Evolutionary conservation across 805 yeast species (phyloP).

Genomic region (Candida ipomoeae): DNA sequence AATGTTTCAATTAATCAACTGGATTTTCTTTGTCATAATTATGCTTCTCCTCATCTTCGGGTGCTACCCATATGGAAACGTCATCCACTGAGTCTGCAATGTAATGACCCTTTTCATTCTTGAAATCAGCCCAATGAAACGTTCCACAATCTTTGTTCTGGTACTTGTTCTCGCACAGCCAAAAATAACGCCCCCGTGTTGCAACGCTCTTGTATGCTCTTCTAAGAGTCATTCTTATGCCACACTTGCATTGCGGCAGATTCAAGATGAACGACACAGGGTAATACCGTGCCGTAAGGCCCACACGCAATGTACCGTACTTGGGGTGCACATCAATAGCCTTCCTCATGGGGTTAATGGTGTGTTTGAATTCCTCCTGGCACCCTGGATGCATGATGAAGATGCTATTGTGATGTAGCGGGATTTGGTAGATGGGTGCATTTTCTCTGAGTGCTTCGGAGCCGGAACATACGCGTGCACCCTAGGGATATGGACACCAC

Average conservation of each 20-base stretch:
- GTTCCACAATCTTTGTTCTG: constrained; percentile 44
- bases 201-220: constrained; percentile 46
- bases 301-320: constrained; percentile 51
- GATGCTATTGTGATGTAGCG: constrained; percentile 67
- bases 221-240: constrained; percentile 48
- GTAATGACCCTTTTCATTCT: constrained; percentile 24
- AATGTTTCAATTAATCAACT: background rate
- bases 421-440: constrained; percentile 43
- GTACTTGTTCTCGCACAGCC: constrained; percentile 57
- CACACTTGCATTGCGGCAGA: constrained; percentile 48
- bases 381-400: constrained; percentile 75
- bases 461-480: constrained; percentile 61
- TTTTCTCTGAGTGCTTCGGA: constrained; percentile 41
- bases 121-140: constrained; percentile 49
- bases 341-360: constrained; percentile 46
- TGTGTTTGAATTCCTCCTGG: constrained; percentile 71
- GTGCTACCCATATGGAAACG: constrained; percentile 45
- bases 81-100: constrained; percentile 28
- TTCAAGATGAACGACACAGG: constrained; percentile 32
- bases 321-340: constrained; percentile 43
- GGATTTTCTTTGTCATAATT: constrained; percentile 1
- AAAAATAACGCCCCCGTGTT: constrained; percentile 55
- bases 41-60: constrained; percentile 30
- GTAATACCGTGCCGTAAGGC: constrained; percentile 61
- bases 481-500: constrained; percentile 71